Conservation (phyloP, 768 basidiomycete species). For the Hypsizygus marmoreus region DNA sequence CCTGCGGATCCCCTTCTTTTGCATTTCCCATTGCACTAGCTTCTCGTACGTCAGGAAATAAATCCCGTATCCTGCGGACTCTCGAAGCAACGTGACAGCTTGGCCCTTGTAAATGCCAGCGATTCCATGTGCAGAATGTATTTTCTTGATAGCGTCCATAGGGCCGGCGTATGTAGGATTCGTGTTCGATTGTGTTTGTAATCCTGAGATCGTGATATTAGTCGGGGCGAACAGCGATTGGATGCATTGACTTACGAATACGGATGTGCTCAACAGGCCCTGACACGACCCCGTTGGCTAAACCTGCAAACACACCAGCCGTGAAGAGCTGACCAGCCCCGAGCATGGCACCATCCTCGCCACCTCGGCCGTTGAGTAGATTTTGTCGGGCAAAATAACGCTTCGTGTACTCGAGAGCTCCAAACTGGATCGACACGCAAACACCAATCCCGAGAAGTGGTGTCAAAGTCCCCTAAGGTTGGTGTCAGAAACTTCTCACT, state of each 20-base stretch:
- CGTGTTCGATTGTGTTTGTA: conserved; percentile 86
- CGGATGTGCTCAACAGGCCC: conserved; percentile 98
- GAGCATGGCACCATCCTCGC: conserved; percentile 63
- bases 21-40: conserved; percentile 84
- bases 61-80: conserved; percentile 78
- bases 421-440: conserved; percentile 97
- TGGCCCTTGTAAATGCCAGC: conserved; percentile 93
- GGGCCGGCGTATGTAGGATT: conserved; percentile 84
- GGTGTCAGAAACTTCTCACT: conserved; percentile 1
- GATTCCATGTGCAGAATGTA: conserved; percentile 73
- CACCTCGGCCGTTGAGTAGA: conserved; percentile 55
- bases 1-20: conserved; percentile 65
- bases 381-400: conserved; percentile 74
- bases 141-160: conserved; percentile 85
- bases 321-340: conserved; percentile 65
- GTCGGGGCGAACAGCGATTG: not conserved
- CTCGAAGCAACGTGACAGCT: conserved; percentile 81
- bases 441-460: conserved; percentile 91
- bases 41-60: conserved; percentile 96
- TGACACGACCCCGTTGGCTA: conserved; percentile 90
- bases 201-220: conserved; percentile 49
- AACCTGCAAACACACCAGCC: conserved; percentile 82
- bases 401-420: conserved; percentile 83
- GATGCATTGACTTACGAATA: conserved; percentile 84
- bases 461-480: conserved; percentile 80